These are phyloP conservation scores for Yarrowia phangngaensis DNA, from an alignment of 805 yeast genomes.

Conservation along the genomic window DNA sequence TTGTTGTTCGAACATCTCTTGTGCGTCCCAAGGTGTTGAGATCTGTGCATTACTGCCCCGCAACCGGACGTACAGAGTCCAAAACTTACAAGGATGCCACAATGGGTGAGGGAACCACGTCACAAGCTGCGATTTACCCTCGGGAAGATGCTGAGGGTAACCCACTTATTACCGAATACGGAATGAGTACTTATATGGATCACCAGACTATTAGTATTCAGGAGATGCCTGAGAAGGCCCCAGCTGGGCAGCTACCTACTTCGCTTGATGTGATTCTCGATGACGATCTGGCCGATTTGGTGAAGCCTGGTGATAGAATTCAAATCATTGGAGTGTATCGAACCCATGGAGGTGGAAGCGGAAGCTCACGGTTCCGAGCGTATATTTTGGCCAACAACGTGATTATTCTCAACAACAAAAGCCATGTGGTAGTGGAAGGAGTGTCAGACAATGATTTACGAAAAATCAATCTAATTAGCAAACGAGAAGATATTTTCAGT, in stretches of 20 bases:
- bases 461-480: conserved; percentile 74
- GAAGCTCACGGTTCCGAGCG: conserved; percentile 69
- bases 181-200: conserved; percentile 86
- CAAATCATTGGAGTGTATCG: conserved; percentile 92
- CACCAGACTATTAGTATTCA: conserved; percentile 91
- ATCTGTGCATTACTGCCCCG: conserved; percentile 89
- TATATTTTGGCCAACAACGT: conserved; percentile 85
- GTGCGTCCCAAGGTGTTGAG: conserved; percentile 89
- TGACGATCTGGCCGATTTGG: conserved; percentile 86
- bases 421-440: conserved; percentile 57
- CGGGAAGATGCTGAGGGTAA: conserved; percentile 90
- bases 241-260: conserved; percentile 96
- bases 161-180: conserved; percentile 84
- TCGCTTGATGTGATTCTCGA: conserved; percentile 89
- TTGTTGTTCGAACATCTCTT: conserved; percentile 87
- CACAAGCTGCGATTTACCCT: conserved; percentile 83
- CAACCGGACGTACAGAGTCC: conserved; percentile 77
- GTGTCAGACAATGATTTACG: conserved; percentile 80
- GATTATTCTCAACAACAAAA: conserved; percentile 77
- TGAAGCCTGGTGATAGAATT: conserved; percentile 94
- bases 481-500: conserved; percentile 68
- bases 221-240: conserved; percentile 97
- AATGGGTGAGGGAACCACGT: conserved; percentile 78
- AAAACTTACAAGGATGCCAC: conserved; percentile 92
- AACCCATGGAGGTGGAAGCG: conserved; percentile 72